Conservation (phyloP, 805 yeast genomes). For the Kuraishia cidri region DNA sequence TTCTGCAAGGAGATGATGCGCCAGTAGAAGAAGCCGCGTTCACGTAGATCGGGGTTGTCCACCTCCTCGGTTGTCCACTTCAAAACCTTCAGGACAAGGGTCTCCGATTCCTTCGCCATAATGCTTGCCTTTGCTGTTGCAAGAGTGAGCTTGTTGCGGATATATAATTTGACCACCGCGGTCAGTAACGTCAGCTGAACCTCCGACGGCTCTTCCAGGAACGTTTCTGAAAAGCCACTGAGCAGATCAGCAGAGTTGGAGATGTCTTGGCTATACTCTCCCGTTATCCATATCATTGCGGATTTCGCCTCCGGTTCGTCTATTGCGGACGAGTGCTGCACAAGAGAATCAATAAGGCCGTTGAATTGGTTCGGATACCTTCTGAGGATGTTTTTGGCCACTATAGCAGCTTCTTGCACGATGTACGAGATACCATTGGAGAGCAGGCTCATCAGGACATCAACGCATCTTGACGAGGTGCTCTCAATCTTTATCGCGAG, state of each 20-base stretch:
- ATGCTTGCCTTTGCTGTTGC: background rate
- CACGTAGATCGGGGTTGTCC: slow-evolving; percentile 80
- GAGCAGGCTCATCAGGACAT: slow-evolving; percentile 47
- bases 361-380: slow-evolving; percentile 57
- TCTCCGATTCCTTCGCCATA: slow-evolving; percentile 31
- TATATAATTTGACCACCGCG: slow-evolving; percentile 61
- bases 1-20: slow-evolving; percentile 52
- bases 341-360: slow-evolving; percentile 31
- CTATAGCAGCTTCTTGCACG: slow-evolving; percentile 73
- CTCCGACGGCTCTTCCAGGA: slow-evolving; percentile 56
- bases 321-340: slow-evolving; percentile 36
- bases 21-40: slow-evolving; percentile 83
- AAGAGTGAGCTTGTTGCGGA: slow-evolving; percentile 17
- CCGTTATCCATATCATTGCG: slow-evolving; percentile 78
- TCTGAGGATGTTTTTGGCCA: slow-evolving; percentile 67
- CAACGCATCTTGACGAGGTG: slow-evolving; percentile 58
- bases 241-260: slow-evolving; percentile 30
- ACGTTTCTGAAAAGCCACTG: slow-evolving; percentile 31
- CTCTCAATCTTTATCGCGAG: slow-evolving; percentile 67
- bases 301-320: slow-evolving; percentile 75
- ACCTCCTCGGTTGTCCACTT: slow-evolving; percentile 65
- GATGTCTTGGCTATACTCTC: slow-evolving; percentile 52
- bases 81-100: slow-evolving; percentile 47
- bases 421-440: slow-evolving; percentile 63
- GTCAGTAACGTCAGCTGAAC: slow-evolving; percentile 72